These are phyloP conservation scores for Nicotiana paniculata DNA, from an alignment of 257 asterid species.

Conservation along the genomic window DNA sequence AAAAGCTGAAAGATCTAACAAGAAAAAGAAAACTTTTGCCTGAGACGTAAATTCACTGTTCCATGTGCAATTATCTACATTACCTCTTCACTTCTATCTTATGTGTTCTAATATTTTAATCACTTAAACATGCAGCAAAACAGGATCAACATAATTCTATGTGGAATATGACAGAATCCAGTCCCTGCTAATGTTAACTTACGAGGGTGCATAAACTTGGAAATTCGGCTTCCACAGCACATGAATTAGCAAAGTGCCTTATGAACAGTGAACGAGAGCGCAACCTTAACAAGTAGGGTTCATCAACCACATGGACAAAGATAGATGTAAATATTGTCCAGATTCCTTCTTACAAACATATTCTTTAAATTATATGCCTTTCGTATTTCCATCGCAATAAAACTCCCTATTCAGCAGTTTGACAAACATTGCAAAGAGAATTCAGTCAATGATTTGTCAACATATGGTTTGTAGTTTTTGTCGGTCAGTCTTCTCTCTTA, in stretches of 20 bases:
- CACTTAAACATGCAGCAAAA: not conserved
- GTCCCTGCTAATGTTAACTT: not conserved
- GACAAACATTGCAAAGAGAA: not conserved
- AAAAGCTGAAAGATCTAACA: not conserved
- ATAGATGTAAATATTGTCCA: not conserved
- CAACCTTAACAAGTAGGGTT: not conserved
- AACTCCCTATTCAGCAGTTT: not conserved
- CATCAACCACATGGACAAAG: not conserved
- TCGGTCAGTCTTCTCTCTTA: not conserved
- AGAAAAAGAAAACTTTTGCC: not conserved
- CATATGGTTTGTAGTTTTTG: not conserved
- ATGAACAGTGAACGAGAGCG: not conserved
- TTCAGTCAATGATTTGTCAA: not conserved
- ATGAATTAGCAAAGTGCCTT: not conserved
- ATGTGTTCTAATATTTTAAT: not conserved
- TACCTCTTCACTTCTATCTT: not conserved
- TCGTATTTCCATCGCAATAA: not conserved
- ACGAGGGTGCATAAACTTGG: not conserved
- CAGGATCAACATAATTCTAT: not conserved
- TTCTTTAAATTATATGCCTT: not conserved
- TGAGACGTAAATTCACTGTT: not conserved
- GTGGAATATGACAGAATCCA: not conserved
- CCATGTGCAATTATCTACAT: not conserved
- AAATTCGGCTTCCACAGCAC: not conserved
- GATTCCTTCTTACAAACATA: not conserved